Percentiles rank a stretch among this genome's conserved stretches.
phyloP scores from a whole-genome alignment of 169 alveolate genomes.

The Plasmodium sp. region DNA sequence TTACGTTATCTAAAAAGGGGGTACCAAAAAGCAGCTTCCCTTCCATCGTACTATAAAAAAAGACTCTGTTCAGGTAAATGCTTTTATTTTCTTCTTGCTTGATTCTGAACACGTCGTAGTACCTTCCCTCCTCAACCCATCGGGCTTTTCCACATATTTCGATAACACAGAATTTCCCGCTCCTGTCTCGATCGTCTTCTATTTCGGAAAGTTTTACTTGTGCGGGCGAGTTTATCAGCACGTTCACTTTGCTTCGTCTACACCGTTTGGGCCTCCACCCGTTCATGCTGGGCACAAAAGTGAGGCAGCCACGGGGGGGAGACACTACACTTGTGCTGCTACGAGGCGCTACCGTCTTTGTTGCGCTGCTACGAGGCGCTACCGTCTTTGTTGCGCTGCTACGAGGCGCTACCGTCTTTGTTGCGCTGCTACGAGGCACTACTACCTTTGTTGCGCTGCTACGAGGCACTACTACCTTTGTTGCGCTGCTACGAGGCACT shows the following conservation, averaged over 20 bases:
- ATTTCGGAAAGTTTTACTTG: constrained; percentile 79
- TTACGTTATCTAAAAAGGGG: constrained; percentile 87
- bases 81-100: constrained; percentile 85
- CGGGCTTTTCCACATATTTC: constrained; percentile 85
- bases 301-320: background rate
- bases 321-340: background rate
- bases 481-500: background rate
- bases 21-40: constrained; percentile 85
- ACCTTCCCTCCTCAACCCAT: constrained; percentile 89
- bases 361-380: no score
- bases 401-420: no score
- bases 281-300: constrained; percentile 7
- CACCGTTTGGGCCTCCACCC: background rate
- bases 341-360: no score
- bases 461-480: background rate
- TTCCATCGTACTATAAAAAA: constrained; percentile 80
- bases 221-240: constrained; percentile 85
- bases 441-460: background rate
- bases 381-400: no score
- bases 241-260: constrained; percentile 25
- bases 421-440: no score
- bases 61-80: constrained; percentile 82
- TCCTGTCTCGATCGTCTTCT: constrained; percentile 85
- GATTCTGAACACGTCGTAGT: constrained; percentile 87
- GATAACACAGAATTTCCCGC: constrained; percentile 85